phyloP scores from a whole-genome alignment of 768 basidiomycete species.

The Stropharia rugosoannulata region DNA sequence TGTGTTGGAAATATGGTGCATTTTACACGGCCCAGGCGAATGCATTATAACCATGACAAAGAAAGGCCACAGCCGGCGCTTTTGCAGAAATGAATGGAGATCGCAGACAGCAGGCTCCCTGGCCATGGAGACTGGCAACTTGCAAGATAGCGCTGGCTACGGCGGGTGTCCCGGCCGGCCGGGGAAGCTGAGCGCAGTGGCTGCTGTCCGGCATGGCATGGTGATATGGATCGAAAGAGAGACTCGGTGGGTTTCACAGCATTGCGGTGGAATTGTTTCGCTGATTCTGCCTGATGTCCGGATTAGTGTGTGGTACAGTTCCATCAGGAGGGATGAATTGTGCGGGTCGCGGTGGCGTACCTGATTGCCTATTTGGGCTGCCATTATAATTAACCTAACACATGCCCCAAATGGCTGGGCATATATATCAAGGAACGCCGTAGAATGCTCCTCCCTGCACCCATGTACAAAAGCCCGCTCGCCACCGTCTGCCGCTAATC shows the following conservation, averaged over 20 bases:
- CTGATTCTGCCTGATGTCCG: neutral
- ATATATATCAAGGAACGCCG: constrained; percentile 23
- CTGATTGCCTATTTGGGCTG: constrained; percentile 32
- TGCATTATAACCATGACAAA: too few relatives aligned
- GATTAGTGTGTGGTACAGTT: constrained; percentile 1
- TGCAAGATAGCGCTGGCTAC: too few relatives aligned
- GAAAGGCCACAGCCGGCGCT: too few relatives aligned
- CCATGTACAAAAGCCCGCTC: constrained; percentile 12
- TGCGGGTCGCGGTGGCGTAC: constrained; percentile 24
- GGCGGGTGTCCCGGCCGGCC: too few relatives aligned
- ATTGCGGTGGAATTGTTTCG: neutral
- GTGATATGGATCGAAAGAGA: constrained; percentile 5
- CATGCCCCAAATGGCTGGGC: constrained; percentile 29
- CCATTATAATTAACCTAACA: constrained; percentile 28
- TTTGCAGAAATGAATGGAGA: too few relatives aligned
- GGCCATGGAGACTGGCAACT: too few relatives aligned
- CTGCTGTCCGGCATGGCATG: constrained; percentile 1
- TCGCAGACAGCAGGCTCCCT: too few relatives aligned
- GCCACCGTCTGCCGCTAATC: constrained; percentile 15
- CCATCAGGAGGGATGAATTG: constrained; percentile 1
- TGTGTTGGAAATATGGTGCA: too few relatives aligned
- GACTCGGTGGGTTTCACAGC: neutral
- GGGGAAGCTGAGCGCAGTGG: neutral
- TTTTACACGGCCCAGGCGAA: too few relatives aligned
- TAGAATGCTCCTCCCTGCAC: constrained; percentile 18